Conservation (phyloP, 139 green algal species). For the Picochlorum sp. region DNA sequence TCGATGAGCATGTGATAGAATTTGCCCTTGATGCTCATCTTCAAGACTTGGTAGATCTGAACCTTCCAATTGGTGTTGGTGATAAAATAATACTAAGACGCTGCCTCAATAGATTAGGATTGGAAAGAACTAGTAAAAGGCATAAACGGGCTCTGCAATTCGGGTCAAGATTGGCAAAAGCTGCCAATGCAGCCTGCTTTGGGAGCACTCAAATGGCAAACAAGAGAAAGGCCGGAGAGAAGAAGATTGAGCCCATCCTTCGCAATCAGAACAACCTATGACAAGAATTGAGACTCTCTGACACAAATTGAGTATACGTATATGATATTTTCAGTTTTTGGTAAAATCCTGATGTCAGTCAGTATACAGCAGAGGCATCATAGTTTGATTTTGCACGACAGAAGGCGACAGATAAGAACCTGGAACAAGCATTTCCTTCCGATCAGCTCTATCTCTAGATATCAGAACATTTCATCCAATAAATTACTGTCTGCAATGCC, state of each 20-base stretch:
- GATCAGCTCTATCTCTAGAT: too few relatives aligned
- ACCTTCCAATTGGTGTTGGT: slow-evolving; percentile 43
- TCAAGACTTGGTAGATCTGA: slow-evolving; percentile 36
- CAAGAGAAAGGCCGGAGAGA: slow-evolving; percentile 39
- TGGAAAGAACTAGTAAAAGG: slow-evolving; percentile 49
- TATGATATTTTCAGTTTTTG: too few relatives aligned
- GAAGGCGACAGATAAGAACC: too few relatives aligned
- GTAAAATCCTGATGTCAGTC: too few relatives aligned
- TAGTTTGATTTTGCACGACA: too few relatives aligned
- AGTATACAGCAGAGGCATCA: too few relatives aligned
- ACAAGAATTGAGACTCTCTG: too few relatives aligned
- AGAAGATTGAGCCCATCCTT: slow-evolving; percentile 6
- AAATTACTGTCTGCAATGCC: too few relatives aligned
- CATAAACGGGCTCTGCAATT: slow-evolving; percentile 93
- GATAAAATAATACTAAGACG: slow-evolving; percentile 83
- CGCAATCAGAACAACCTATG: too few relatives aligned
- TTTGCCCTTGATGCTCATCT: slow-evolving; percentile 42
- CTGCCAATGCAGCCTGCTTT: slow-evolving; percentile 71
- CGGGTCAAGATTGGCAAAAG: slow-evolving; percentile 72
- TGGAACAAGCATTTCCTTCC: too few relatives aligned
- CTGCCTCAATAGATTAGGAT: slow-evolving; percentile 45
- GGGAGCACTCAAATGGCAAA: slow-evolving; percentile 79
- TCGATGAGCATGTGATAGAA: slow-evolving; percentile 77
- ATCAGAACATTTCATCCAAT: too few relatives aligned
- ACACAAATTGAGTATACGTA: too few relatives aligned